These are phyloP conservation scores for Debaryomyces udenii DNA, from an alignment of 1,139 yeast genomes.

Conservation along the genomic window DNA sequence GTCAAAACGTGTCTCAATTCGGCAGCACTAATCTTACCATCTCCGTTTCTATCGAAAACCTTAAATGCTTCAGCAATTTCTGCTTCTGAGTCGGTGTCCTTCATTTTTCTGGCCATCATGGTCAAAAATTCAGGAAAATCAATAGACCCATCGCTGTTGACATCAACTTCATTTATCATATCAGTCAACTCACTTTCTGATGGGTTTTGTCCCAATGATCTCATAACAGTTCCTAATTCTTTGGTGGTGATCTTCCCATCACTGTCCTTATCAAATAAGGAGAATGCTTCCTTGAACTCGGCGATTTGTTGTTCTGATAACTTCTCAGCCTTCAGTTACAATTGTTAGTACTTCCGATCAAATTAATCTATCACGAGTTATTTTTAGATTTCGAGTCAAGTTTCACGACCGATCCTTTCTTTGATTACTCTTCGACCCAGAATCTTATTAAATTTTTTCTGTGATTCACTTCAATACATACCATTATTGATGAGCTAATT, in stretches of 20 bases:
- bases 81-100: constrained; percentile 95
- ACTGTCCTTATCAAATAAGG: constrained; percentile 92
- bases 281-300: constrained; percentile 96
- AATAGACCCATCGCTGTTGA: constrained; percentile 91
- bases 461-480: too few relatives aligned
- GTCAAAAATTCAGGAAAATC: constrained; percentile 86
- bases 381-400: not conserved
- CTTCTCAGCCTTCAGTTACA: constrained; percentile 66
- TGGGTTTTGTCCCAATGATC: constrained; percentile 96
- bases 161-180: constrained; percentile 95
- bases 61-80: constrained; percentile 97
- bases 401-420: too few relatives aligned
- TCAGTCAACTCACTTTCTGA: constrained; percentile 94
- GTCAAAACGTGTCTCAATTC: constrained; percentile 96
- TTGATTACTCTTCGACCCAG: too few relatives aligned
- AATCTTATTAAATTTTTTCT: too few relatives aligned
- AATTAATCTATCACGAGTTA: not conserved
- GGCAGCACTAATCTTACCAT: constrained; percentile 94
- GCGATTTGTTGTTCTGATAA: constrained; percentile 95
- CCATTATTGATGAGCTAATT: constrained; percentile 4
- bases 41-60: constrained; percentile 92
- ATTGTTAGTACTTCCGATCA: constrained; percentile 4
- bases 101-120: constrained; percentile 94
- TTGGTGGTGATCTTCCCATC: constrained; percentile 95
- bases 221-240: constrained; percentile 97